Percentiles rank a stretch among this genome's conserved stretches.
Evolutionary conservation across 1,139 yeast genomes (phyloP).

Genomic region (Candida pseudoviswanathii): DNA sequence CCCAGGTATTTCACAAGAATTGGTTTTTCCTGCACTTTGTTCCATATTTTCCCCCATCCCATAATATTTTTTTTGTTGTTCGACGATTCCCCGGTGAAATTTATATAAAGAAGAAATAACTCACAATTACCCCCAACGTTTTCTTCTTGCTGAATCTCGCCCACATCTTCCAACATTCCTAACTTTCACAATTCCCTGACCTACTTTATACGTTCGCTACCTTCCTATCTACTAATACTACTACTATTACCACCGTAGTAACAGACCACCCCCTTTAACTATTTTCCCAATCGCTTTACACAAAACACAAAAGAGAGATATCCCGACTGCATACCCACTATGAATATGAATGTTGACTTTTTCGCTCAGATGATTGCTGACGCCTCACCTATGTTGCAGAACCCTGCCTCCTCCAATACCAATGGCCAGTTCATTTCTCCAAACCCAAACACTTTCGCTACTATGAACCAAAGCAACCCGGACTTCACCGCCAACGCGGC

Average conservation of each 20-base stretch:
- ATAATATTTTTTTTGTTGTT: not conserved
- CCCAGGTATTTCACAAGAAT: not conserved
- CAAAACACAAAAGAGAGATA: not conserved
- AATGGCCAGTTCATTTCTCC: conserved; percentile 7
- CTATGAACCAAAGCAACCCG: not conserved
- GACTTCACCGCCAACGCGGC: not conserved
- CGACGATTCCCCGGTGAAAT: not conserved
- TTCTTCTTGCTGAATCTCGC: not conserved
- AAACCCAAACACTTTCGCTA: conserved; percentile 8
- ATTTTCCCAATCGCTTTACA: not conserved
- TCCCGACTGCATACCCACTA: not conserved
- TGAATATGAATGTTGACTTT: conserved; percentile 9
- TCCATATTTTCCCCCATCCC: not conserved
- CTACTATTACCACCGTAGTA: conserved; percentile 2
- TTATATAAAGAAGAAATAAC: not conserved
- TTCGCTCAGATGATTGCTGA: conserved; percentile 8
- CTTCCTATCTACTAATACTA: not conserved
- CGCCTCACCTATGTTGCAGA: conserved; percentile 9
- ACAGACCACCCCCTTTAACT: not conserved
- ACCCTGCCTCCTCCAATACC: not conserved
- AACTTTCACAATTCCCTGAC: conserved; percentile 2
- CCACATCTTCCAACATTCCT: not conserved
- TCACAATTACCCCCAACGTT: not conserved
- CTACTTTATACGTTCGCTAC: conserved; percentile 8
- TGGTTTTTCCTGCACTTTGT: not conserved